Conservation (phyloP, 1,284 basidiomycete genomes). For the Schizophyllum commune region DNA sequence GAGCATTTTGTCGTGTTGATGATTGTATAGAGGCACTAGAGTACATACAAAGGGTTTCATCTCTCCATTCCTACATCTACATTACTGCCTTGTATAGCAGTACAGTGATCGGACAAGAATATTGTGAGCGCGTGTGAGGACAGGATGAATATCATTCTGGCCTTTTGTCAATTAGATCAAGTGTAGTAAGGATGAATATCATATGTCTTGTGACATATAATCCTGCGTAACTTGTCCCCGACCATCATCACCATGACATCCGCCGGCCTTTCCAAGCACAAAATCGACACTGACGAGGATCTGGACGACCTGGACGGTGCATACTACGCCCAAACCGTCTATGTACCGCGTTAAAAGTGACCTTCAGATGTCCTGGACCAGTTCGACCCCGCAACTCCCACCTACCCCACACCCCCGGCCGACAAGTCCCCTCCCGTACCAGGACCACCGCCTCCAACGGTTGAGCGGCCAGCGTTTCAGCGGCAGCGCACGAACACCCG, state of each 20-base stretch:
- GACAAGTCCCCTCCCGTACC: slow-evolving; percentile 19
- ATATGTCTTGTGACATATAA: too few species aligned
- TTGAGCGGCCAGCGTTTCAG: neutral
- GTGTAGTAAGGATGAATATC: too few species aligned
- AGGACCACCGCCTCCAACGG: slow-evolving; percentile 18
- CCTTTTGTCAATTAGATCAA: too few species aligned
- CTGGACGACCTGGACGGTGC: slow-evolving; percentile 70
- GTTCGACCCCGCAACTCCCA: slow-evolving; percentile 23
- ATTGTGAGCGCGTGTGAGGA: too few species aligned
- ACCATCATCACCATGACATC: neutral
- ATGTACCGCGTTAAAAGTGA: neutral
- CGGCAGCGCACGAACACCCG: slow-evolving; percentile 32
- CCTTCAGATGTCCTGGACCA: slow-evolving; percentile 49
- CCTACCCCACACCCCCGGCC: slow-evolving; percentile 18
- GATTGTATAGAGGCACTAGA: too few species aligned
- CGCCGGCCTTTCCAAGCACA: neutral
- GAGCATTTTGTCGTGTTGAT: too few species aligned
- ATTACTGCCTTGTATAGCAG: too few species aligned
- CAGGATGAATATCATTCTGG: too few species aligned
- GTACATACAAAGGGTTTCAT: too few species aligned
- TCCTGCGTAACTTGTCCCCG: too few species aligned
- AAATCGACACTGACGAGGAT: slow-evolving; percentile 48
- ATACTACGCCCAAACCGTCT: slow-evolving; percentile 10
- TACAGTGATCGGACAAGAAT: too few species aligned
- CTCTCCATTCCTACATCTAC: too few species aligned